Evolutionary conservation across 257 asterid species (phyloP).

Genomic region (Nemophila menziesii): DNA sequence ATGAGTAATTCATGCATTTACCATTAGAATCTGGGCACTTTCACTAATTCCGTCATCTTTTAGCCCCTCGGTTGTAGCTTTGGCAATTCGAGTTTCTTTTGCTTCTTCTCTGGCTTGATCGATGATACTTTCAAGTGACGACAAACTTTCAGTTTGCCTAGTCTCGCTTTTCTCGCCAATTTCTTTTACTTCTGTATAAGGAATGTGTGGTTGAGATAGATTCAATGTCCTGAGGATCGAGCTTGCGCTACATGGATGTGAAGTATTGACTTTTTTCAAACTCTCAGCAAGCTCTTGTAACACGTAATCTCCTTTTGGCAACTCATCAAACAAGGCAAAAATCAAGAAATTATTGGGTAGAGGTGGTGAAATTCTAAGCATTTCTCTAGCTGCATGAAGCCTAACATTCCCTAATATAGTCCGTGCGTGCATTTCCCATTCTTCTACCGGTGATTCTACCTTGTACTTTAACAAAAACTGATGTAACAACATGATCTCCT

Average conservation of each 20-base stretch:
- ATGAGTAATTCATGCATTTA: constrained; percentile 13
- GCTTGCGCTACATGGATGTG: constrained; percentile 69
- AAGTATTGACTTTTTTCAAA: constrained; percentile 29
- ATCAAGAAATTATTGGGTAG: constrained; percentile 53
- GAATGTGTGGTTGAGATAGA: constrained; percentile 22
- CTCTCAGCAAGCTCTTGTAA: constrained; percentile 52
- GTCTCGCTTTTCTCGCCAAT: constrained; percentile 9
- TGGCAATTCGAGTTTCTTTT: constrained; percentile 44
- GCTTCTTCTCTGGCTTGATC: constrained; percentile 61
- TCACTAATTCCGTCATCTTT: constrained; percentile 75
- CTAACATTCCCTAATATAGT: constrained; percentile 64
- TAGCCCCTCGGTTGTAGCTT: constrained; percentile 42
- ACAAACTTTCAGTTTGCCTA: constrained; percentile 26
- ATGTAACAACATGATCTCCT: constrained; percentile 64
- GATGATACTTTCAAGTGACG: constrained; percentile 49
- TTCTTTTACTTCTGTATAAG: constrained; percentile 17
- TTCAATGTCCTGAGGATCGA: constrained; percentile 66
- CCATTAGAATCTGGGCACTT: constrained; percentile 70
- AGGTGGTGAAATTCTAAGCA: constrained; percentile 86
- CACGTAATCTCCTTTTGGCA: constrained; percentile 82
- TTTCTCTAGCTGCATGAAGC: constrained; percentile 91
- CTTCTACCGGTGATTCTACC: constrained; percentile 35
- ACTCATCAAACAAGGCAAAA: constrained; percentile 50
- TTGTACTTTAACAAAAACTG: constrained; percentile 37
- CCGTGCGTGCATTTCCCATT: constrained; percentile 77